These are phyloP conservation scores for Phialophora macrospora DNA, from an alignment of 2,329 filamentous ascomycete genomes.

Conservation along the genomic window DNA sequence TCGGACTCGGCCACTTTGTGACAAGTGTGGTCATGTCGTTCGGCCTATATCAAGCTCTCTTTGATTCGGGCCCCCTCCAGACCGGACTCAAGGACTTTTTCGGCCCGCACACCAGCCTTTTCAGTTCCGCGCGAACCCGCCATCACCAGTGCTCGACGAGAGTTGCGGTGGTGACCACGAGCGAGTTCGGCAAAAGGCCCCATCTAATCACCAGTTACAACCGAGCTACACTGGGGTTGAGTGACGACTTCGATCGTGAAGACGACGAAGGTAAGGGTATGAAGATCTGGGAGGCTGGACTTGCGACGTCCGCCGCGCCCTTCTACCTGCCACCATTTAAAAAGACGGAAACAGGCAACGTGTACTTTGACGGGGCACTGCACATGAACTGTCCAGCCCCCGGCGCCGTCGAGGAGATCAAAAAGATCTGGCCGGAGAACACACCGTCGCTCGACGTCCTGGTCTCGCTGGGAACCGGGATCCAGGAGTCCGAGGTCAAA, in stretches of 20 bases:
- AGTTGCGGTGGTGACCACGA: slow-evolving; percentile 17
- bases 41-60: slow-evolving; percentile 13
- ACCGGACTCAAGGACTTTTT: slow-evolving; percentile 8
- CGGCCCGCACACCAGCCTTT: slow-evolving; percentile 11
- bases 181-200: slow-evolving; percentile 8
- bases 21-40: slow-evolving; percentile 22
- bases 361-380: slow-evolving; percentile 18
- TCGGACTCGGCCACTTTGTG: slow-evolving; percentile 17
- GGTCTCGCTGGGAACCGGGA: slow-evolving; percentile 14
- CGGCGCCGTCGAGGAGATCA: slow-evolving; percentile 14
- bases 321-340: slow-evolving; percentile 19
- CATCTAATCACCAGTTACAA: slow-evolving; percentile 22
- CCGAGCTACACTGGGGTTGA: neutral
- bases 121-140: slow-evolving; percentile 16
- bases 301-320: slow-evolving; percentile 10
- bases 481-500: slow-evolving; percentile 22
- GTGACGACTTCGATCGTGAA: slow-evolving; percentile 17
- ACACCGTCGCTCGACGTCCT: slow-evolving; percentile 12
- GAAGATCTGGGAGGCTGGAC: slow-evolving; percentile 17
- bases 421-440: slow-evolving; percentile 18
- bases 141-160: slow-evolving; percentile 20
- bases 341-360: slow-evolving; percentile 5
- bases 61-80: slow-evolving; percentile 11
- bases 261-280: slow-evolving; percentile 18
- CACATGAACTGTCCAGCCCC: slow-evolving; percentile 18